phyloP scores from a whole-genome alignment of 805 yeast genomes.

The Metschnikowia continentalis region DNA sequence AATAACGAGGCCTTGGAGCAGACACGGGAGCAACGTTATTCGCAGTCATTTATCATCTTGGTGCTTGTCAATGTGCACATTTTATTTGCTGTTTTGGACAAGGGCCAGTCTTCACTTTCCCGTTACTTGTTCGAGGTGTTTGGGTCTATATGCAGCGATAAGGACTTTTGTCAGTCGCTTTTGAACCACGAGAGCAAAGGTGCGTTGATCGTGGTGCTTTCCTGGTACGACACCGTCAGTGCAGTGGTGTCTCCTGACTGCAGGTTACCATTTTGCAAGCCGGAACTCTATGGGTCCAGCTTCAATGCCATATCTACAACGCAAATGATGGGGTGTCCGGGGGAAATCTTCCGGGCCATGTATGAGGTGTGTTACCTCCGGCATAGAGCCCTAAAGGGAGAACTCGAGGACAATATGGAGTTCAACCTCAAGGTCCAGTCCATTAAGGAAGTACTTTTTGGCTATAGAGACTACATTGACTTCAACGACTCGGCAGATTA shows the following conservation, averaged over 20 bases:
- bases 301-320: conserved; percentile 44
- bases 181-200: conserved; percentile 46
- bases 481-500: conserved; percentile 25
- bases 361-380: conserved; percentile 41
- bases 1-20: conserved; percentile 4
- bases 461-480: conserved; percentile 46
- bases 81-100: conserved; percentile 49
- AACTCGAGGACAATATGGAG: conserved; percentile 7
- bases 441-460: conserved; percentile 33
- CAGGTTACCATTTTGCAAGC: conserved; percentile 49
- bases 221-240: conserved; percentile 58
- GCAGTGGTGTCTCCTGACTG: conserved; percentile 56
- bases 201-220: conserved; percentile 46
- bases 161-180: conserved; percentile 36
- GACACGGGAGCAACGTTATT: conserved; percentile 3
- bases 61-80: conserved; percentile 52
- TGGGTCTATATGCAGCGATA: conserved; percentile 46
- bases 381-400: conserved; percentile 18
- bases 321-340: conserved; percentile 58
- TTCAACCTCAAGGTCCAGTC: conserved; percentile 23
- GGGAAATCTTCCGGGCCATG: conserved; percentile 48
- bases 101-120: conserved; percentile 50
- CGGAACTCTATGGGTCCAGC: conserved; percentile 49
- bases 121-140: conserved; percentile 47
- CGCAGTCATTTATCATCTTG: conserved; percentile 39